Conservation (phyloP, 768 basidiomycete genomes). For the Phanerochaete sordida region DNA sequence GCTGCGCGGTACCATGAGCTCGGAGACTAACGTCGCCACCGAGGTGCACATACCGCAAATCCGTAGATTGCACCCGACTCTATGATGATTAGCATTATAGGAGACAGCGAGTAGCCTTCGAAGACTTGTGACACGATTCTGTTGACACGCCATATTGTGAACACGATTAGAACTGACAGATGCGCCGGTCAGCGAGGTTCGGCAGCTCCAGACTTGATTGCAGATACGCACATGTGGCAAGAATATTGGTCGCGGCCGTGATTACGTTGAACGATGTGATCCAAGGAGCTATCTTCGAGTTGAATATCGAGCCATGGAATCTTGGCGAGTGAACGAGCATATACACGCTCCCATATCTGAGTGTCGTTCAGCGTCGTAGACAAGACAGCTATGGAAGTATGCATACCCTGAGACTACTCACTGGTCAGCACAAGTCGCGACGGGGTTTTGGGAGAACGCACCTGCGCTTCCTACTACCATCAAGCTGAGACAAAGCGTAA, state of each 20-base stretch:
- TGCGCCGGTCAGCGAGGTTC: background rate
- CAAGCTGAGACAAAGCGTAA: background rate
- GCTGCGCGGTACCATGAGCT: background rate
- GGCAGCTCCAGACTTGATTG: background rate
- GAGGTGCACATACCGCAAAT: background rate
- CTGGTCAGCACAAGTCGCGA: background rate
- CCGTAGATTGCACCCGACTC: conserved; percentile 10
- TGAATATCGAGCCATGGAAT: conserved; percentile 2
- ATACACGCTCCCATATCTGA: conserved; percentile 9
- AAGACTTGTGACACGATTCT: background rate
- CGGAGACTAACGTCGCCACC: background rate
- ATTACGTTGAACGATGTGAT: conserved; percentile 10
- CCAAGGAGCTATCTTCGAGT: conserved; percentile 3
- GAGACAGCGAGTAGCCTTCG: background rate
- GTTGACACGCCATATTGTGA: conserved; percentile 8
- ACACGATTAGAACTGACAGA: conserved; percentile 1
- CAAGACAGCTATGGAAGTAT: background rate
- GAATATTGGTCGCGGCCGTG: conserved; percentile 10
- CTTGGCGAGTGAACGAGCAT: conserved; percentile 5
- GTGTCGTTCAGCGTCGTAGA: background rate
- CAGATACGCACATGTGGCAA: conserved; percentile 7
- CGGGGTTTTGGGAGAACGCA: background rate
- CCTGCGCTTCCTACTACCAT: conserved; percentile 8
- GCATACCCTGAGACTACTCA: conserved; percentile 8
- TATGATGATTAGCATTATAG: conserved; percentile 4